Evolutionary conservation across 345 rosid genomes (phyloP), one percentile per base, ranked within the genome.

Genomic region (Atalantia buxifolia): DNA sequence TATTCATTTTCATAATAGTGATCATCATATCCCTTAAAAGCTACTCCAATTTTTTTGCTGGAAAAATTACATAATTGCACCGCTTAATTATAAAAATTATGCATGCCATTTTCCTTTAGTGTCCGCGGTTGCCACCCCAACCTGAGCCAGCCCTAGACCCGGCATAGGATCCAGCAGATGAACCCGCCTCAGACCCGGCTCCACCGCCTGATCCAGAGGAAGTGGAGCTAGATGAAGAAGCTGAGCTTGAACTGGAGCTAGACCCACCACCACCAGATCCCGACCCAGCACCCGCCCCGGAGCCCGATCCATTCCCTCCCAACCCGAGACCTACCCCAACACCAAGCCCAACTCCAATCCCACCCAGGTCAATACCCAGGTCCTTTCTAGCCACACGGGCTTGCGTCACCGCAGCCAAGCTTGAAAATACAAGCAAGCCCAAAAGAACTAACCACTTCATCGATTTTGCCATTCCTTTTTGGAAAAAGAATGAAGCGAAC

Each of bases 351-450:
- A 89, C 77, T 14, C 98, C 95, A 40, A 89, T 53, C 22, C 98
- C 98, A 3, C 95, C 97, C 28, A 91, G 90, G 87, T 94, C 93
- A 61, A 92, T 1, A 7, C 94, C 97, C 33, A 94, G 83, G 82
- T 94, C 94, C 80, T 94, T 88, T 63, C 97, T 89, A 24, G 92
- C 93, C 35, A 83, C 83, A 13, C 95, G 89, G 87, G 90, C 79
- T 76, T 87, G 92, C 66, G 85, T 81, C 69, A 84, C 81, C 66
- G 79, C 63, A 57, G 69, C 82, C 6, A 78, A 71, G 13, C 81
- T 59, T 10, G 84, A 75, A 30, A 75, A 82, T 48, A 81, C 36
- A 50, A 87, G 50, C 71, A 89, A 79, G 14, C 77, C 86, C 61
- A 84, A 71, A 38, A 83, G 72, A 4, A 80, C 78, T 30, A 81